Conservation (phyloP, 1,139 yeast species). For the Sugiyamaella grinbergsii region DNA sequence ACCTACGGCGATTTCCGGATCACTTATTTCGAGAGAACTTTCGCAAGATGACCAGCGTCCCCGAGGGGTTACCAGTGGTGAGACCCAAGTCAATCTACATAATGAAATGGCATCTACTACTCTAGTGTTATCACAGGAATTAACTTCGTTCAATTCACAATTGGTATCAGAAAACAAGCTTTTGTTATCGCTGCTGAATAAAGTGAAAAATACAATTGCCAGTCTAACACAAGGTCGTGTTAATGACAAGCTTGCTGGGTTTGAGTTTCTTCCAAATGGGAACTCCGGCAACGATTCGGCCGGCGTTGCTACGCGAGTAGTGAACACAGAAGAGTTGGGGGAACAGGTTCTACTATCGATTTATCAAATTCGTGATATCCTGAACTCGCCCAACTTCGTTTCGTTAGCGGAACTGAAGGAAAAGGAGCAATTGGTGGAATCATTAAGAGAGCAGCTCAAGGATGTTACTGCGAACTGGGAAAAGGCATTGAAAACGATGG, state of each 20-base stretch:
- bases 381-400: constrained; percentile 34
- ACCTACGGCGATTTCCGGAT: constrained; percentile 32
- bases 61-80: neutral
- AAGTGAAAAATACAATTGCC: constrained; percentile 23
- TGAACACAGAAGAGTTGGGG: constrained; percentile 28
- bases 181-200: constrained; percentile 26
- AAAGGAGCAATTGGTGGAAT: constrained; percentile 30
- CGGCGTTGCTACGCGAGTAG: constrained; percentile 28
- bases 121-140: constrained; percentile 10
- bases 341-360: constrained; percentile 28
- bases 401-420: constrained; percentile 31
- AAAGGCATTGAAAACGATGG: constrained; percentile 37
- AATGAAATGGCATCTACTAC: neutral
- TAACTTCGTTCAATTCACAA: constrained; percentile 21
- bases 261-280: constrained; percentile 19
- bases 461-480: constrained; percentile 38
- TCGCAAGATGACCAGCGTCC: neutral
- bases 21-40: constrained; percentile 19
- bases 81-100: constrained; percentile 1
- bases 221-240: constrained; percentile 20
- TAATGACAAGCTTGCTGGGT: constrained; percentile 16
- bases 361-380: constrained; percentile 26
- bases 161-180: constrained; percentile 31
- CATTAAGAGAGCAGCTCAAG: constrained; percentile 31
- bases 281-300: constrained; percentile 24